Conservation (phyloP, 371 early-diverging fungal species). For the Zychaea mexicana region DNA sequence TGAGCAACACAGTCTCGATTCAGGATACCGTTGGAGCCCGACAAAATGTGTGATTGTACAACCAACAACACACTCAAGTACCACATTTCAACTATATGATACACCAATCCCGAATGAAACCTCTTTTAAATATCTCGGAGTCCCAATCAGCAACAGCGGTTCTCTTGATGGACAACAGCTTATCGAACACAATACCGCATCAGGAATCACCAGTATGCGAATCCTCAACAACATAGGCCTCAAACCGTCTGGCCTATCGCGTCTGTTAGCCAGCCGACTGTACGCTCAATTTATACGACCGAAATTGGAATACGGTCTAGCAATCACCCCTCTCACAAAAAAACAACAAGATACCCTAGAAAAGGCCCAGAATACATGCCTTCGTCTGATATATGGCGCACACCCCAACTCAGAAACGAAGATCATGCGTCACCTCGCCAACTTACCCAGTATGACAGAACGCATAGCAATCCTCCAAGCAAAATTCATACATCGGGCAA, state of each 20-base stretch:
- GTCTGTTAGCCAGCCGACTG: slow-evolving; percentile 2
- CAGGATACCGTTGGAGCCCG: slow-evolving; percentile 33
- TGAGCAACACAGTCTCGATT: slow-evolving; percentile 13
- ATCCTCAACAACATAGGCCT: slow-evolving; percentile 3
- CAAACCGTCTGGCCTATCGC: background rate
- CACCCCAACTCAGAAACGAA: slow-evolving; percentile 11
- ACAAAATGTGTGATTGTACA: slow-evolving; percentile 17
- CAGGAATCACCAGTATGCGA: slow-evolving; percentile 4
- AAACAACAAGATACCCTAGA: too few relatives aligned
- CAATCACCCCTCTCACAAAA: slow-evolving; percentile 15
- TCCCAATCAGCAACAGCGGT: slow-evolving; percentile 7
- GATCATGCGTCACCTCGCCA: slow-evolving; percentile 16
- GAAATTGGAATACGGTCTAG: slow-evolving; percentile 12
- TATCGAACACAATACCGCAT: background rate
- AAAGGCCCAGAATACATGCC: too few relatives aligned
- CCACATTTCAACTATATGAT: slow-evolving; percentile 1
- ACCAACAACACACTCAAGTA: background rate
- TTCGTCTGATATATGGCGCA: slow-evolving; percentile 17
- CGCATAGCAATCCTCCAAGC: too few relatives aligned
- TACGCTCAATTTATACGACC: slow-evolving; percentile 15
- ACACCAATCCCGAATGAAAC: background rate
- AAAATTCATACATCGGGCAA: too few relatives aligned
- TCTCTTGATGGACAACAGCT: background rate
- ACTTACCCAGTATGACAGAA: background rate
- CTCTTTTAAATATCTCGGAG: slow-evolving; percentile 8